Evolutionary conservation across 2,329 filamentous ascomycete genomes (phyloP).

Genomic region (Arthrobotrys sphaeroides): DNA sequence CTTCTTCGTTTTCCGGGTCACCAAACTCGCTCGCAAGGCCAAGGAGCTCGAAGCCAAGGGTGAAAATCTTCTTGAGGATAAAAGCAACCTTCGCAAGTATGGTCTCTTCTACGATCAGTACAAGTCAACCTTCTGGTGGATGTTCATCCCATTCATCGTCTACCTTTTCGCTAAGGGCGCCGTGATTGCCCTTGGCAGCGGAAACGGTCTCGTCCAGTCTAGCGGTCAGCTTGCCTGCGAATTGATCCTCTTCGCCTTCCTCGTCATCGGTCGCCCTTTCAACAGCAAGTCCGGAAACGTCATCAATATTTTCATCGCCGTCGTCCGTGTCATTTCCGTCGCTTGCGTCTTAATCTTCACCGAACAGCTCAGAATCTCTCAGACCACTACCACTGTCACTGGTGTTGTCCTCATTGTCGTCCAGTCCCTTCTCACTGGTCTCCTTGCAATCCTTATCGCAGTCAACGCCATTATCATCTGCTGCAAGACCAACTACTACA

Average conservation of each 20-base stretch:
- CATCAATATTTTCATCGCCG: slow-evolving; percentile 91
- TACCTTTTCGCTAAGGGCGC: slow-evolving; percentile 92
- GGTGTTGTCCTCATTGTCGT: slow-evolving; percentile 78
- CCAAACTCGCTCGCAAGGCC: slow-evolving; percentile 75
- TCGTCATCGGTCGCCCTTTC: slow-evolving; percentile 87
- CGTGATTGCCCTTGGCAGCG: slow-evolving; percentile 83
- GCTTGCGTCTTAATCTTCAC: slow-evolving; percentile 92
- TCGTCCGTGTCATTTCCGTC: slow-evolving; percentile 87
- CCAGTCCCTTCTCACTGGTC: slow-evolving; percentile 82
- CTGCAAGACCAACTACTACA: slow-evolving; percentile 88
- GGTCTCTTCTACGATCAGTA: slow-evolving; percentile 97
- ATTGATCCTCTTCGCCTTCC: slow-evolving; percentile 76
- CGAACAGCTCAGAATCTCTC: slow-evolving; percentile 84
- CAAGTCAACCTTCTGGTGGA: slow-evolving; percentile 95
- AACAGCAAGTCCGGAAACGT: slow-evolving; percentile 86
- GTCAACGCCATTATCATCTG: slow-evolving; percentile 87
- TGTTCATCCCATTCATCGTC: slow-evolving; percentile 86
- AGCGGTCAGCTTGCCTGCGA: slow-evolving; percentile 84
- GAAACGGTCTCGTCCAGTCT: slow-evolving; percentile 83
- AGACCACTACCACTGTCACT: slow-evolving; percentile 93
- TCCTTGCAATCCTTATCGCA: slow-evolving; percentile 84
- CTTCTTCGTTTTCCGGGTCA: slow-evolving; percentile 88
- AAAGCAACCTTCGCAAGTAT: slow-evolving; percentile 92
- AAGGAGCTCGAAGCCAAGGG: slow-evolving; percentile 75
- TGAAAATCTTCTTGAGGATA: slow-evolving; percentile 84